A percentile compares a stretch with the other conserved stretches of the same genome.
These are phyloP conservation scores for Afroboletus lepidellus DNA, from an alignment of 1,284 basidiomycete species.

Conservation along the genomic window DNA sequence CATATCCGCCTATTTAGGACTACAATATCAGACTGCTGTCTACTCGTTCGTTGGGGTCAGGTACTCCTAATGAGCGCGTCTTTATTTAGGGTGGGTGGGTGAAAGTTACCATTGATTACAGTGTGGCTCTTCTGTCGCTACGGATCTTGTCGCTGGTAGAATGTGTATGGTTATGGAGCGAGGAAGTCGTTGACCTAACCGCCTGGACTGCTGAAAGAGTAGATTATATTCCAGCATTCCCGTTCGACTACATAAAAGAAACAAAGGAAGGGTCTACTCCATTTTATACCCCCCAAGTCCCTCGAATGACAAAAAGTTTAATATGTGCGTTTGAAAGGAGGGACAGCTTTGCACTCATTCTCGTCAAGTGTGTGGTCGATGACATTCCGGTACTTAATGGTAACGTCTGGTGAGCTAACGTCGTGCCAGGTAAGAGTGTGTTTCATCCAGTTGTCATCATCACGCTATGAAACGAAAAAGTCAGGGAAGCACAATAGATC, in stretches of 20 bases:
- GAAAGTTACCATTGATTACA: neutral
- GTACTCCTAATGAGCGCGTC: neutral
- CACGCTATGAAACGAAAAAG: slow-evolving; percentile 52
- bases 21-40: neutral
- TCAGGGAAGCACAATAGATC: neutral
- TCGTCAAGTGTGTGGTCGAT: slow-evolving; percentile 89
- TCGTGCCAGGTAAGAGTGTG: slow-evolving; percentile 89
- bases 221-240: slow-evolving; percentile 13
- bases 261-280: slow-evolving; percentile 4
- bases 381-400: slow-evolving; percentile 87
- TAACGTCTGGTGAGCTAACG: slow-evolving; percentile 74
- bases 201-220: slow-evolving; percentile 3
- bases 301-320: slow-evolving; percentile 34
- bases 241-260: slow-evolving; percentile 8
- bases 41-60: neutral
- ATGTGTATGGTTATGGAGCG: neutral
- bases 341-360: slow-evolving; percentile 90
- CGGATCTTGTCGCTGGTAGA: too few relatives aligned
- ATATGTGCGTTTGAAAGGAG: slow-evolving; percentile 87
- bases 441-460: slow-evolving; percentile 93
- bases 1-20: too few relatives aligned
- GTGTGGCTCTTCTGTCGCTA: too few relatives aligned
- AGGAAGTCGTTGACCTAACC: too few relatives aligned
- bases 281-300: slow-evolving; percentile 2
- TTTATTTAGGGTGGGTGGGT: too few relatives aligned